Evolutionary conservation across 2,329 filamentous ascomycete species (phyloP), one percentile per base, ranked within the genome.

Genomic region (Fusarium succisae): DNA sequence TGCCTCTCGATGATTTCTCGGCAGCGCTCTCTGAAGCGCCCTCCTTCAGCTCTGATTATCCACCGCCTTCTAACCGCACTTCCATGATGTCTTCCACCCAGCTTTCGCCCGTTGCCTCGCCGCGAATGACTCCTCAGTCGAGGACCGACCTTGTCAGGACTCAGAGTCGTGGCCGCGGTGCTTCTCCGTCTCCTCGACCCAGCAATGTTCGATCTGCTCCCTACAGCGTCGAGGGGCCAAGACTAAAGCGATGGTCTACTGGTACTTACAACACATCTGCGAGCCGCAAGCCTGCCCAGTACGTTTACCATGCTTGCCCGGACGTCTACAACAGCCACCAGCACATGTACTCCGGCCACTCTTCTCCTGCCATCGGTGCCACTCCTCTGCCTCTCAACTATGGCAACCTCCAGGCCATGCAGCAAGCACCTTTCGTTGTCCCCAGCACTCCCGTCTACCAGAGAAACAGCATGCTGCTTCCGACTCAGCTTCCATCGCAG

Each of bases 191-290:
- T 38, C 92, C 93, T 28, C 88, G 92, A 50, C 91, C 90, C 38
- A 90, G 87, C 32, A 69, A 69, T 62, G 86, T 92, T 79, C 89
- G 92, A 70, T 89, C 92, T 45, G 91, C 90, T 24, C 93, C 93
- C 2, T 94, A 94, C 82, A 91, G 85, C 57, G 86, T 94, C 57
- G 92, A 94, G 51, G 88, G 87, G 59, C 86, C 86, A 51, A 88
- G 91, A 71, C 90, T 87, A 79, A 94, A 94, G 85, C 87, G 93
- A 74, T 95, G 93, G 92, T 94, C 93, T 26, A 94, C 93, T 8
- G 92, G 92, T 20, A 93, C 91, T 8, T 94, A 92, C 68, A 91
- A 88, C 26, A 88, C 90, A 4, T 81, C 85, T 26, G 85, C 86
- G 30, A 89, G 83, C 77, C 84, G 88, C 63, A 86, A 91, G 38